Conservation (phyloP, 495 filamentous ascomycete genomes). For the Hamigera avellanea region DNA sequence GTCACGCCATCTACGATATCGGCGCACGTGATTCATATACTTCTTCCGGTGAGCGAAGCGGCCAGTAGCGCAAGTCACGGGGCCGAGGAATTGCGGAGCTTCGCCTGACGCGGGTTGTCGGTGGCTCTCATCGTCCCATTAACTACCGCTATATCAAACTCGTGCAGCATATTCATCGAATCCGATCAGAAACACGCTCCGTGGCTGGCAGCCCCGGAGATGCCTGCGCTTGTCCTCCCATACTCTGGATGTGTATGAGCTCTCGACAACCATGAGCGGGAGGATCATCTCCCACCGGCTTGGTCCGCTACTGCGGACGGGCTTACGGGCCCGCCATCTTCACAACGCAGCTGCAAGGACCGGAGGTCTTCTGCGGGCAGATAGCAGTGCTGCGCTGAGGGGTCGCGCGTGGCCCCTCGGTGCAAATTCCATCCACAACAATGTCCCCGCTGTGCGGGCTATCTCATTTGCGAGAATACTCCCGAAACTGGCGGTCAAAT, state of each 20-base stretch:
- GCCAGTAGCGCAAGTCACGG: constrained; percentile 30
- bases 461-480: constrained; percentile 78
- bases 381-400: constrained; percentile 48
- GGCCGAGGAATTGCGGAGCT: constrained; percentile 4
- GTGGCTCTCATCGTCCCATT: no score
- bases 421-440: constrained; percentile 67
- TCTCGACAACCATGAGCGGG: constrained; percentile 57
- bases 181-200: no score
- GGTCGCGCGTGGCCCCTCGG: constrained; percentile 64
- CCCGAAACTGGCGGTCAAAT: constrained; percentile 82
- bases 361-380: constrained; percentile 57
- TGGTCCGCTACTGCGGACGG: constrained; percentile 50
- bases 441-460: constrained; percentile 66
- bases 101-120: no score
- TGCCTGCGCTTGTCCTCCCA: constrained; percentile 7
- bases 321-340: constrained; percentile 52
- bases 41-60: constrained; percentile 20
- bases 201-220: constrained; percentile 4
- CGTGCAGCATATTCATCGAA: no score
- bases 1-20: constrained; percentile 18
- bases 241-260: constrained; percentile 24
- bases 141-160: no score
- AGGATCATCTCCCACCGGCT: constrained; percentile 67
- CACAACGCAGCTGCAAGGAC: constrained; percentile 47
- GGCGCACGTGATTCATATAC: constrained; percentile 24